These are phyloP conservation scores for Parachaetomium inaequale DNA, from an alignment of 495 filamentous ascomycete species.

Conservation along the genomic window DNA sequence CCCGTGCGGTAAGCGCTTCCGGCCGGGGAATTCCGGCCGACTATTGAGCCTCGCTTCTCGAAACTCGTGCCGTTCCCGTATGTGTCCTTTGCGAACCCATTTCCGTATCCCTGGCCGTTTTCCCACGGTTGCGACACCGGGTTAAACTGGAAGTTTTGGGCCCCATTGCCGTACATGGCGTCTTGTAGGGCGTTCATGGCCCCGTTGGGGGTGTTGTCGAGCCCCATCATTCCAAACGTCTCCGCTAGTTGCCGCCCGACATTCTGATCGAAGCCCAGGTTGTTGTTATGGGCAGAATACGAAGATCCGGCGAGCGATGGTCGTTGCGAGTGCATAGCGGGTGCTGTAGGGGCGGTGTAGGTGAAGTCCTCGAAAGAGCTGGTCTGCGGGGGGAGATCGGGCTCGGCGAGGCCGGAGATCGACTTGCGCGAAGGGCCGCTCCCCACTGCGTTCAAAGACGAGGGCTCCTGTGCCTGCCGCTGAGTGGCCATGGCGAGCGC, in stretches of 20 bases:
- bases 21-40: conserved; percentile 47
- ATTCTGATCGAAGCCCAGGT: conserved; percentile 12
- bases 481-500: not conserved
- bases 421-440: conserved; percentile 28
- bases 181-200: conserved; percentile 9
- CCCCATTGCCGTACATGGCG: conserved; percentile 2
- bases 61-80: conserved; percentile 10
- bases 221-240: conserved; percentile 6
- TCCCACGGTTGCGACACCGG: conserved; percentile 40
- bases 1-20: conserved; percentile 50
- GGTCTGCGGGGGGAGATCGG: conserved; percentile 24
- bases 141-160: conserved; percentile 35
- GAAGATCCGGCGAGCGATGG: conserved; percentile 24
- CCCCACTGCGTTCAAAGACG: conserved; percentile 18
- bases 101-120: conserved; percentile 22
- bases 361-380: conserved; percentile 17
- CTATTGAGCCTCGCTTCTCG: conserved; percentile 22
- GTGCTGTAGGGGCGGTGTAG: not conserved
- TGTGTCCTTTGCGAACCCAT: conserved; percentile 10
- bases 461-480: conserved; percentile 19
- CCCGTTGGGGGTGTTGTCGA: conserved; percentile 13
- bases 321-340: conserved; percentile 25
- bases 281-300: conserved; percentile 12
- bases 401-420: conserved; percentile 31
- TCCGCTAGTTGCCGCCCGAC: conserved; percentile 14